These are phyloP conservation scores for Rutstroemia sp. DNA, from an alignment of 2,329 filamentous ascomycete genomes.

Conservation along the genomic window DNA sequence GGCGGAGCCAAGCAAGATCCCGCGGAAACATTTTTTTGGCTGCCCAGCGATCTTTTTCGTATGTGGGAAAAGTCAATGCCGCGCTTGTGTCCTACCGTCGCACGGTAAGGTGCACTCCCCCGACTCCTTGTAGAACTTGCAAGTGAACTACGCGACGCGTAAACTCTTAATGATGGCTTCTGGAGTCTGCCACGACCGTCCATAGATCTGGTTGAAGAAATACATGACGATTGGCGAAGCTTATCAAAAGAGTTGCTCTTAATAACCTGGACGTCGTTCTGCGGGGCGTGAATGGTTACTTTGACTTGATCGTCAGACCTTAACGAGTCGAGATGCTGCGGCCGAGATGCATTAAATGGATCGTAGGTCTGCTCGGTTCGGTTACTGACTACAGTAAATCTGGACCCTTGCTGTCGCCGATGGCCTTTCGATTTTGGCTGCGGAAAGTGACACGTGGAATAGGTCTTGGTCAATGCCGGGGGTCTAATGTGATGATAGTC, in stretches of 20 bases:
- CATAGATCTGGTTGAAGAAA: constrained; percentile 1
- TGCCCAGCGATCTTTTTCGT: constrained; percentile 26
- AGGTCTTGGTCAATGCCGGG: constrained; percentile 48
- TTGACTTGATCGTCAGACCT: constrained; percentile 36
- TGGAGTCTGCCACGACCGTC: constrained; percentile 12
- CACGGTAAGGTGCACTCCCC: constrained; percentile 30
- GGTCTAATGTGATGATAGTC: constrained; percentile 79
- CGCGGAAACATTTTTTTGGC: constrained; percentile 6
- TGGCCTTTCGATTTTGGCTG: constrained; percentile 39
- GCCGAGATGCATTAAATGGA: constrained; percentile 60
- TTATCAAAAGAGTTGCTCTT: neutral
- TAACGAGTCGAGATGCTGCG: constrained; percentile 35
- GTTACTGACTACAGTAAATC: constrained; percentile 60
- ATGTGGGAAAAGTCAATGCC: constrained; percentile 57
- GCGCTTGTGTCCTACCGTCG: constrained; percentile 48
- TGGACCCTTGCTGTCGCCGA: constrained; percentile 45
- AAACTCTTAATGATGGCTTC: constrained; percentile 20
- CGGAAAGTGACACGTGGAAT: constrained; percentile 55
- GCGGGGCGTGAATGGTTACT: constrained; percentile 24
- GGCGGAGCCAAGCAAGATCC: neutral
- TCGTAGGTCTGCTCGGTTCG: constrained; percentile 69
- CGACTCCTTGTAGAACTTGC: constrained; percentile 37
- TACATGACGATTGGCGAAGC: neutral
- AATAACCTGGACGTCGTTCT: constrained; percentile 2
- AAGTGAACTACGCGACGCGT: constrained; percentile 40